Base-by-base conservation (phyloP, 345 rosid species). In the Acer negundo region DNA sequence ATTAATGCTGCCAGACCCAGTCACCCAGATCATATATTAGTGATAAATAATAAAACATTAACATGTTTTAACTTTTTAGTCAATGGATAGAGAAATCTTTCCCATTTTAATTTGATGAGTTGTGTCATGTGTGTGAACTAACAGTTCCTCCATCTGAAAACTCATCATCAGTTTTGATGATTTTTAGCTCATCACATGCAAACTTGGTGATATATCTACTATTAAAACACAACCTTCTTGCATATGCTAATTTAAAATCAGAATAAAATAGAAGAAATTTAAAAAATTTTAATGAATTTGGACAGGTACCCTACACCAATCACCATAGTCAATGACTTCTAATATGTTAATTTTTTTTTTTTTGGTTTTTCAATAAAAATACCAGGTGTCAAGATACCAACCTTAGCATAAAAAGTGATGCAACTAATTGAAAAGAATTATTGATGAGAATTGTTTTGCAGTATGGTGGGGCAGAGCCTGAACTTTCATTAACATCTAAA, bases 201-300 rank as follows among this genome's bases (percentile, higher is more conserved):
- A 42, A 46, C 65, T 67, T 44, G 76, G 66, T 82, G 88, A 75
- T 59, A 68, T 58, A 70, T 62, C 82, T 73, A 70, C 77, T 22
- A 28, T 42, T 80, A 12, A 70, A 68, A 47, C 83, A 76, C 67
- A 13, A 56, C 24, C 20, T 64, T 69, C 65, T 75, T 78, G 74
- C 19, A 23, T 2, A 24, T 67, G 46, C 47, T 62, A n/a, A 59
- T 38, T 31, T 12, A 35, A 59, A 56, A 35, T 72, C 22, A 58
- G 20, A 15, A 7, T 15, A 1, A 20, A 19, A 20, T 2, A 31
- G 22, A 40, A 62, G 13, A 13, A 2, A 12, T 46, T 40, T 40
- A 40, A 40, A 42, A 31, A 31, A 31, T 3, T 4, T 0, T 31
- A 35, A 35, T 35, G 46, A 42, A 7, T 42, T 42, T 42, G 58